These are phyloP conservation scores for Fusarium hainanense DNA, from an alignment of 2,329 filamentous ascomycete species.

Conservation along the genomic window DNA sequence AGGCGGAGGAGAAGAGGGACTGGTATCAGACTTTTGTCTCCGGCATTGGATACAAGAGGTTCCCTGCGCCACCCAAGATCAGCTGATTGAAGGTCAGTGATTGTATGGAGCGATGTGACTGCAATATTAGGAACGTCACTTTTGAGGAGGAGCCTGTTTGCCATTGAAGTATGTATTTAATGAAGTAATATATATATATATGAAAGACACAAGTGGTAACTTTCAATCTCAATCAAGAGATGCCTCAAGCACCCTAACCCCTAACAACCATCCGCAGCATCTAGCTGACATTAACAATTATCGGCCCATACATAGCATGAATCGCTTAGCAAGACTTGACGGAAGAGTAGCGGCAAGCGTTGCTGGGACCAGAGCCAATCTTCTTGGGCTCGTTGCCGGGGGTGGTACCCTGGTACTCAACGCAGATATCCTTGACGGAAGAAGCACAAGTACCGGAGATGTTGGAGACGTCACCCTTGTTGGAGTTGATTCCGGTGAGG, in stretches of 20 bases:
- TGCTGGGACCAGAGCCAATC: conserved; percentile 38
- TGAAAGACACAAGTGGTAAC: background rate
- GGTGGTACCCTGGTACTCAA: conserved; percentile 38
- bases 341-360: conserved; percentile 39
- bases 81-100: background rate
- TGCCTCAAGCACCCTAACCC: background rate
- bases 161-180: background rate
- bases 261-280: background rate
- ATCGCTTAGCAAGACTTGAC: conserved; percentile 38
- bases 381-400: conserved; percentile 45
- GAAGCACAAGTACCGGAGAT: conserved; percentile 37
- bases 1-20: background rate
- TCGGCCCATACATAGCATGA: too few species aligned
- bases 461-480: conserved; percentile 39
- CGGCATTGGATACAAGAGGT: conserved; percentile 12
- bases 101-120: background rate
- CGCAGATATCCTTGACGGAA: conserved; percentile 40
- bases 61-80: background rate
- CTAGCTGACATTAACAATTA: background rate
- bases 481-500: conserved; percentile 43
- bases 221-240: background rate
- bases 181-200: conserved; percentile 13
- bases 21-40: conserved; percentile 28
- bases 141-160: background rate
- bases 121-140: background rate